Conservation (phyloP, 805 yeast genomes). For the Cyberlindnera mrakii region DNA sequence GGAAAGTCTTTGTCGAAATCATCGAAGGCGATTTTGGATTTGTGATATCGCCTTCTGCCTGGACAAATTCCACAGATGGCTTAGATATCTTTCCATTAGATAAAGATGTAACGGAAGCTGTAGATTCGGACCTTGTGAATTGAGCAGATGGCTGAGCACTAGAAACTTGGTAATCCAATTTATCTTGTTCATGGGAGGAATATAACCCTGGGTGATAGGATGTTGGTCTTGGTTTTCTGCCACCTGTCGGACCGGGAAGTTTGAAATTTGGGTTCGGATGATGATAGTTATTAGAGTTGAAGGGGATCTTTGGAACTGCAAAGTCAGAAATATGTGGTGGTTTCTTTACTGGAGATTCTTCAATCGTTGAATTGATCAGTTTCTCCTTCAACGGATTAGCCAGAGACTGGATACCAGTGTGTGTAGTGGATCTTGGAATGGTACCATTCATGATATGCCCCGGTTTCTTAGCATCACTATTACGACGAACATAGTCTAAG, state of each 20-base stretch:
- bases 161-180: slow-evolving; percentile 8
- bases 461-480: slow-evolving; percentile 11
- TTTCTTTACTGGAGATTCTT: slow-evolving; percentile 21
- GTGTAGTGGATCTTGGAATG: slow-evolving; percentile 32
- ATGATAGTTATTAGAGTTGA: slow-evolving; percentile 12
- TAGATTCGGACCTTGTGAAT: slow-evolving; percentile 33
- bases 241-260: slow-evolving; percentile 33
- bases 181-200: slow-evolving; percentile 11
- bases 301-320: slow-evolving; percentile 21
- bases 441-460: slow-evolving; percentile 6
- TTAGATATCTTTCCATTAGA: slow-evolving; percentile 26
- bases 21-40: slow-evolving; percentile 25
- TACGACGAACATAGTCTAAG: slow-evolving; percentile 6
- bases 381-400: slow-evolving; percentile 4
- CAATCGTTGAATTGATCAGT: slow-evolving; percentile 14
- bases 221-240: slow-evolving; percentile 73
- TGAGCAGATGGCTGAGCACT: slow-evolving; percentile 7
- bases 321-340: slow-evolving; percentile 7
- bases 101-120: slow-evolving; percentile 33
- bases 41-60: slow-evolving; percentile 32
- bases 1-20: slow-evolving; percentile 4
- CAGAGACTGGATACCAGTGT: slow-evolving; percentile 23
- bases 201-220: slow-evolving; percentile 69
- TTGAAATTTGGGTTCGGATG: slow-evolving; percentile 18
- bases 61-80: slow-evolving; percentile 29